phyloP scores from a whole-genome alignment of 306 rosid species.

The Canavalia ensiformis region DNA sequence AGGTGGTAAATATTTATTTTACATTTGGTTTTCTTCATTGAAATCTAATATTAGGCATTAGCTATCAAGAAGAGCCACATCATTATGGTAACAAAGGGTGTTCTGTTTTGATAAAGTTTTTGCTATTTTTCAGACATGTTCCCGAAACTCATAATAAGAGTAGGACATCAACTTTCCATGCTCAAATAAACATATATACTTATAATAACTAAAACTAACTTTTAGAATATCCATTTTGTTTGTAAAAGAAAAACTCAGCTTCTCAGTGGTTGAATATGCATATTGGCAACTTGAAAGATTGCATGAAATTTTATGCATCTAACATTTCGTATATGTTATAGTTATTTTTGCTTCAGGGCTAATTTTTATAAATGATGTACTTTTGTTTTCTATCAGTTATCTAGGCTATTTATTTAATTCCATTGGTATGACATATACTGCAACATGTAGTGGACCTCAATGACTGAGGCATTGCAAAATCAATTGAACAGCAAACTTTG shows the following conservation, averaged over 20 bases:
- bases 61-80: slow-evolving; percentile 2
- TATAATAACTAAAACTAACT: not conserved
- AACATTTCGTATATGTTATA: not conserved
- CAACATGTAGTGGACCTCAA: not conserved
- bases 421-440: not conserved
- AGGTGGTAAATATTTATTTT: not conserved
- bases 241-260: not conserved
- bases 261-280: not conserved
- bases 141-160: not conserved
- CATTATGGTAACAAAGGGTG: not conserved
- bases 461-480: slow-evolving; percentile 4
- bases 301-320: not conserved
- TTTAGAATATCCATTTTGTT: not conserved
- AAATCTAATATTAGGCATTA: not conserved
- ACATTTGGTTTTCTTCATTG: not conserved
- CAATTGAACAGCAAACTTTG: not conserved
- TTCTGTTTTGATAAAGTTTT: slow-evolving; percentile 13
- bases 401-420: not conserved
- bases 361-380: not conserved
- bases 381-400: not conserved
- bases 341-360: not conserved
- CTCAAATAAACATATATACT: not conserved
- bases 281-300: not conserved
- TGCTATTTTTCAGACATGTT: not conserved
- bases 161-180: not conserved